Percentiles rank a stretch among this genome's conserved stretches.
Evolutionary conservation across 352 stramenopile species (phyloP).

Genomic region (Blastocystis sp.): DNA sequence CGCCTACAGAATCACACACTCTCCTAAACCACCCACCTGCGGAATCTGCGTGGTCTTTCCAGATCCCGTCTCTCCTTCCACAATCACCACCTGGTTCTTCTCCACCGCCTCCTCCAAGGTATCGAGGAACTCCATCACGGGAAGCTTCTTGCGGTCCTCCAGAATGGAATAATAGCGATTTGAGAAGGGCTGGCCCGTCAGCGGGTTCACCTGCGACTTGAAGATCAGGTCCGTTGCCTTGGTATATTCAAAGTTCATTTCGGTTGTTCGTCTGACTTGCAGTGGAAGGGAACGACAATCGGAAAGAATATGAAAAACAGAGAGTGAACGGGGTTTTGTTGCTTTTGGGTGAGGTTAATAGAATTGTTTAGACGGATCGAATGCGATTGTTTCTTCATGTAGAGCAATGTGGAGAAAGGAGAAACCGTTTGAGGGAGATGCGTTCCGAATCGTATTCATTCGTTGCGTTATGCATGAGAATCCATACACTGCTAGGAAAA

Average conservation of each 20-base stretch:
- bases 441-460: no score
- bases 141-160: slow-evolving; percentile 75
- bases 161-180: slow-evolving; percentile 78
- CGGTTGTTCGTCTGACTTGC: no score
- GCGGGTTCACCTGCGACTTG: slow-evolving; percentile 71
- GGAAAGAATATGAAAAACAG: background rate
- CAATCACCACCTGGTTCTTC: slow-evolving; percentile 83
- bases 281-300: no score
- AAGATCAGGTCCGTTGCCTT: slow-evolving; percentile 48
- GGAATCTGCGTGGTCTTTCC: slow-evolving; percentile 88
- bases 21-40: slow-evolving; percentile 61
- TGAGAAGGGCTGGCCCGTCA: slow-evolving; percentile 77
- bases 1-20: slow-evolving; percentile 51
- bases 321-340: background rate
- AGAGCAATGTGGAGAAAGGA: no score
- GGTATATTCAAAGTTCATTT: background rate
- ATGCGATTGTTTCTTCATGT: no score
- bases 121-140: slow-evolving; percentile 77
- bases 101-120: slow-evolving; percentile 69
- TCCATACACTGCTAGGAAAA: no score
- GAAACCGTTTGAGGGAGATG: no score
- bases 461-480: no score
- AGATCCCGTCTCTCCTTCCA: slow-evolving; percentile 92
- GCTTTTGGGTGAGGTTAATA: slow-evolving; percentile 72
- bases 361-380: no score